Evolutionary conservation across 2,329 filamentous ascomycete species (phyloP), one percentile per base, ranked within the genome.

Genomic region (Hypoxylon sp.): DNA sequence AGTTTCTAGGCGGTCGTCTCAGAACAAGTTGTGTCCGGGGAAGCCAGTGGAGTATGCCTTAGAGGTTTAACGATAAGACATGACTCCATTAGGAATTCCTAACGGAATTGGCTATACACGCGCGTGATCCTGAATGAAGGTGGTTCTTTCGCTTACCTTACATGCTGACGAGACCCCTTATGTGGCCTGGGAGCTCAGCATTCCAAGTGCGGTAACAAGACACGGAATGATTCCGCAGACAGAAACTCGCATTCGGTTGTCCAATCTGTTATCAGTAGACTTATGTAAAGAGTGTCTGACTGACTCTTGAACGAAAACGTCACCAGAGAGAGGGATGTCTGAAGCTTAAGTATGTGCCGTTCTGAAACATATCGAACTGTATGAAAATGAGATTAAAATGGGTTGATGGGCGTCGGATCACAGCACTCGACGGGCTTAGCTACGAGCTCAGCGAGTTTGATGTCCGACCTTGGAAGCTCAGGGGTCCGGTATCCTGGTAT

Each of bases 361-460:
- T 15, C 53, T 63, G 53, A 63, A 60, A 58, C 58, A 58, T 62
- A 64, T 58, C 51, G 35, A 33, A 61, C 24, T 37, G 33, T 43
- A 42, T 48, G 42, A 47, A 55, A 58, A 54, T 64, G 61, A 59
- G 55, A 64, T 64, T 58, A 62, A 21, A 51, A n/a, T n/a, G 56
- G 61, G 55, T 50, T 49, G 58, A 51, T 53, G 57, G 38, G 55
- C 48, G 37, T 58, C 38, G 48, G 49, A 48, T 57, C 58, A 58
- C 58, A 55, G 61, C 55, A 21, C 58, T 48, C 33, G 29, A 13
- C 15, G 17, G 20, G 35, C 40, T 58, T 60, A 58, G 60, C 57
- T 58, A 55, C n/a, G n/a, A n/a, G n/a, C n/a, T n/a, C n/a, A n/a
- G 56, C 51, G 51, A 38, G 61, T 64, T 64, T 64, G 61, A 64